phyloP scores from a whole-genome alignment of 2,329 filamentous ascomycete genomes.

The Lachnellula arida region DNA sequence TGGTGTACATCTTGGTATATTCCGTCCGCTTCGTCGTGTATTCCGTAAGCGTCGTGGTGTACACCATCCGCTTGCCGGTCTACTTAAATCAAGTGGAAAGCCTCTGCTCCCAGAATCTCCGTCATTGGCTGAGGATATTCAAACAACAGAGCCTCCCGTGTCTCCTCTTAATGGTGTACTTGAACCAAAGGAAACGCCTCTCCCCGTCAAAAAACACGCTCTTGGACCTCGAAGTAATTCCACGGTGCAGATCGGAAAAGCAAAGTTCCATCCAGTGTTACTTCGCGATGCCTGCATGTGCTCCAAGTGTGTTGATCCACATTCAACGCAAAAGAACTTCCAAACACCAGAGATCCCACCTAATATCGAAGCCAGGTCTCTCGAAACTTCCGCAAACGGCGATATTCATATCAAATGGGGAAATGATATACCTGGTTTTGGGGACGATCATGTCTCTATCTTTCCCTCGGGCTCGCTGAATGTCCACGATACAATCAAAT shows the following conservation, averaged over 20 bases:
- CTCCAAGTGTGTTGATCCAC: constrained; percentile 50
- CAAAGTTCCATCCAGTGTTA: constrained; percentile 22
- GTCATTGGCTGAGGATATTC: no score
- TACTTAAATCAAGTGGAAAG: no score
- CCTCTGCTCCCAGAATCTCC: no score
- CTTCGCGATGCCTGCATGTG: constrained; percentile 58
- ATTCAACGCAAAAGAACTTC: constrained; percentile 60
- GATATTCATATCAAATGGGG: constrained; percentile 50
- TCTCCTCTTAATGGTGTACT: no score
- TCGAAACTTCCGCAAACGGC: constrained; percentile 35
- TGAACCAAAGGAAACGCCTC: no score
- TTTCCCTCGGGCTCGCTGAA: constrained; percentile 19
- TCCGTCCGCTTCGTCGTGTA: no score
- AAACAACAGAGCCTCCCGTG: no score
- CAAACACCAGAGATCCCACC: constrained; percentile 58
- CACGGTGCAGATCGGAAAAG: background rate
- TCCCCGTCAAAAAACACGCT: no score
- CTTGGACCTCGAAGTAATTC: no score
- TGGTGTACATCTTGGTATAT: no score
- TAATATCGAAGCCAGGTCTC: constrained; percentile 37
- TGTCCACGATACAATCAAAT: background rate
- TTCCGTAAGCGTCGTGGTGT: no score
- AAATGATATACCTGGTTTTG: constrained; percentile 43
- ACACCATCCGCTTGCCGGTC: no score
- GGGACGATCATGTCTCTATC: constrained; percentile 23